Base-by-base conservation (phyloP, 805 yeast genomes). In the Dipodascopsis tothii region DNA sequence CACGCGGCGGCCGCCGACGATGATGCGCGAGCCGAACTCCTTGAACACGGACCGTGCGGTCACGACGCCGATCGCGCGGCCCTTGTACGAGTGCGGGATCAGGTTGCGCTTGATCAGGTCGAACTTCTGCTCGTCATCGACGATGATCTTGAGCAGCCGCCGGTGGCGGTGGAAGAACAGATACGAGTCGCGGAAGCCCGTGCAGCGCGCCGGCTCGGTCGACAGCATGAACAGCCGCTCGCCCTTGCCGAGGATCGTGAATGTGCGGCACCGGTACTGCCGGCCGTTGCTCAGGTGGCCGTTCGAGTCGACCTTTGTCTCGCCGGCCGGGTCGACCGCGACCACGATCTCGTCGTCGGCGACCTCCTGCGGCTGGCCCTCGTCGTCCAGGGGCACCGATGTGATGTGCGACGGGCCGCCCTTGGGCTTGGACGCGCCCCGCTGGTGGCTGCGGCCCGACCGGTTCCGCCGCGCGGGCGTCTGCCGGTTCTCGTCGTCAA, bases 141-240 rank as follows among this genome's bases (percentile, higher is more conserved):
- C 70, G 7, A 83, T 77, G 49, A 81, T 75, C 59, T 88, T 86
- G 67, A 73, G 81, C 41, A 92, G 68, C 40, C 76, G 70, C 40
- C 78, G 74, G 65, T 90, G 95, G 39, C 87, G 83, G 60, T 88
- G 94, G 66, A 90, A 87, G 47, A 90, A 70, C 41, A 87, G 69
- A 58, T 90, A 87, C 2, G 95, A 84, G 60, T 90, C 96, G 55
- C 96, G 74, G 66, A 87, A 84, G 3, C 96, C 97, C 49, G 90
- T 86, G 57, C 90, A 78, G 55, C 97, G 75, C 1, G 98, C 96
- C 2, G 96, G 95, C 60, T 92, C 98, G 0, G 97, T 88, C 2
- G 95, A 81, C 38, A 92, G 75, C 95, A 90, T 88, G 63, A 77
- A 92, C 45, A 80, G 70, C 52, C 80, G 72, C 18, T 78, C 75